Conservation (phyloP, 1,139 yeast genomes). For the Suhomyces atakaporum region DNA sequence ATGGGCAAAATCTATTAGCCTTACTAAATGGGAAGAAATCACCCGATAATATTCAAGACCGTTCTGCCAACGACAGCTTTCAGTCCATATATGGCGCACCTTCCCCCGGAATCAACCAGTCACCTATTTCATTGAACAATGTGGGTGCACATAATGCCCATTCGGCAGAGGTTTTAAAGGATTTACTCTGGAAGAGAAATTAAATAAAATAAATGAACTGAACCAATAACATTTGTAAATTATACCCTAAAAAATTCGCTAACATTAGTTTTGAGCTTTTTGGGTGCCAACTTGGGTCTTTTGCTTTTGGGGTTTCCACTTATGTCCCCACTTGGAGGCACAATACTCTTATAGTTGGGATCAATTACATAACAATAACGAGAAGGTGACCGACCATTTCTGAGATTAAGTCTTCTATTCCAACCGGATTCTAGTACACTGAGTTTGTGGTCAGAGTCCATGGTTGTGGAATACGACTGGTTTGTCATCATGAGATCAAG, state of each 20-base stretch:
- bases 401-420: constrained; percentile 12
- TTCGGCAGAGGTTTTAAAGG: constrained; percentile 14
- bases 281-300: not conserved
- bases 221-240: not conserved
- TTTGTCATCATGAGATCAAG: constrained; percentile 27
- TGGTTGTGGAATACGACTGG: constrained; percentile 1
- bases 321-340: no score
- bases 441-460: constrained; percentile 5
- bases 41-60: constrained; percentile 3
- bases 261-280: constrained; percentile 15
- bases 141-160: constrained; percentile 7
- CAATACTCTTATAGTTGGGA: constrained; percentile 7
- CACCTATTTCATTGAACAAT: constrained; percentile 7
- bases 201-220: not conserved
- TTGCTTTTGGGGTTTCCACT: not conserved
- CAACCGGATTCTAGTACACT: constrained; percentile 11
- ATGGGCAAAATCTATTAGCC: constrained; percentile 19
- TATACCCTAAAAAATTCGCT: constrained; percentile 15
- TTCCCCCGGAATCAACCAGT: not conserved
- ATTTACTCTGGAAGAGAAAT: constrained; percentile 15
- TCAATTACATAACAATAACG: constrained; percentile 12
- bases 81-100: constrained; percentile 17
- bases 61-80: constrained; percentile 11
- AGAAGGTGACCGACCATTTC: constrained; percentile 2
- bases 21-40: constrained; percentile 16